phyloP scores from a whole-genome alignment of 2,329 filamentous ascomycete species.

The Fusarium sororula region DNA sequence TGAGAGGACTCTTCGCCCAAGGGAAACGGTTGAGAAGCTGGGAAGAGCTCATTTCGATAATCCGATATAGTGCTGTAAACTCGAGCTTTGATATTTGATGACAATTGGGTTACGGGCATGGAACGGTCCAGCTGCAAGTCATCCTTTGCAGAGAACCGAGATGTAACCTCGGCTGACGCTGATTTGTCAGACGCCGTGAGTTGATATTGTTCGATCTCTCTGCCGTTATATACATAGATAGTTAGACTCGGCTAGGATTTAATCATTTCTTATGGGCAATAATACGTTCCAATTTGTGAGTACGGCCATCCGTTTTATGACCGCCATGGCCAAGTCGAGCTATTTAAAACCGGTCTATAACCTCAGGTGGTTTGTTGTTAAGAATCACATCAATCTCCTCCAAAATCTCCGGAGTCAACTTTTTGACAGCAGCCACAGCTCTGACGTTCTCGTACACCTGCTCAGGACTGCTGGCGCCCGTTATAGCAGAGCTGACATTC shows the following conservation, averaged over 20 bases:
- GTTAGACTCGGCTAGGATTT: no score
- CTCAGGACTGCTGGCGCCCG: constrained; percentile 64
- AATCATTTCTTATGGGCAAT: background rate
- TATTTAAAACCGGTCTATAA: constrained; percentile 42
- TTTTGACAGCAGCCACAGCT: constrained; percentile 62
- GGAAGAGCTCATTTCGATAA: constrained; percentile 36
- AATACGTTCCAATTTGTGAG: background rate
- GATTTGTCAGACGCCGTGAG: constrained; percentile 26
- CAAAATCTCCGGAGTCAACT: constrained; percentile 67
- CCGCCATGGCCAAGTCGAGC: background rate
- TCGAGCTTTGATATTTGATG: background rate
- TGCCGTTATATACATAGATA: background rate
- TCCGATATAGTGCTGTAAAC: background rate
- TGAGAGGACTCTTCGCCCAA: constrained; percentile 43
- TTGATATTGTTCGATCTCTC: background rate
- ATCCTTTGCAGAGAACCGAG: background rate
- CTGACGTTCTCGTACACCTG: constrained; percentile 69
- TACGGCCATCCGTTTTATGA: background rate
- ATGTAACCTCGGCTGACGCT: background rate
- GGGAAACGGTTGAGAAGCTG: constrained; percentile 44
- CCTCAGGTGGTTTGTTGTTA: constrained; percentile 64
- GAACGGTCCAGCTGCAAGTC: background rate
- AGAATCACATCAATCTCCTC: constrained; percentile 67
- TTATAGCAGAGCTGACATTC: constrained; percentile 69
- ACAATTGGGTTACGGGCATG: background rate